phyloP scores from a whole-genome alignment of 768 basidiomycete species.

The Kondoa subrosea region DNA sequence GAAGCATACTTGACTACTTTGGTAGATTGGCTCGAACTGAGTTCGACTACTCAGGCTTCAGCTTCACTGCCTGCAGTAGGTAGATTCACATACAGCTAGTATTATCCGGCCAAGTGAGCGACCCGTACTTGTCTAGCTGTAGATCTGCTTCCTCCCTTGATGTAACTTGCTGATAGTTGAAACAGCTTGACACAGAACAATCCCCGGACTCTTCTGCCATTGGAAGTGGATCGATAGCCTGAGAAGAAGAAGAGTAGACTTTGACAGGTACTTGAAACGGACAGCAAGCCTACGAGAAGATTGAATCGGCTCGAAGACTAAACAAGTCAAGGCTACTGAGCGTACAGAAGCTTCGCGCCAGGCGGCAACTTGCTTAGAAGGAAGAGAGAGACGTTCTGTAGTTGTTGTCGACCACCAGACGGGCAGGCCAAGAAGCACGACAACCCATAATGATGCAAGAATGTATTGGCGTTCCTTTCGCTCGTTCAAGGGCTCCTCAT shows the following conservation, averaged over 20 bases:
- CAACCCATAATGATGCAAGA: conserved; percentile 57
- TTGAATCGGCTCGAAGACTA: neutral
- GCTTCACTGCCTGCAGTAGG: too few species aligned
- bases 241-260: conserved; percentile 6
- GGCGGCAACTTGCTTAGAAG: conserved; percentile 31
- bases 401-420: conserved; percentile 89
- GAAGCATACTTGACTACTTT: conserved; percentile 58
- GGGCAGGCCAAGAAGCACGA: conserved; percentile 62
- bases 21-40: conserved; percentile 36
- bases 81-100: too few species aligned
- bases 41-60: neutral
- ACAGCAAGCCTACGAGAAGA: neutral
- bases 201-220: neutral
- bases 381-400: conserved; percentile 63
- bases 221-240: neutral
- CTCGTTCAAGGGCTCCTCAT: neutral
- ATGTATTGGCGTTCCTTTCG: conserved; percentile 32
- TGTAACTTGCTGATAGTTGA: neutral
- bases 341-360: neutral
- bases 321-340: neutral
- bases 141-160: neutral
- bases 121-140: neutral
- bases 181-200: conserved; percentile 7
- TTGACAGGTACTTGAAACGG: neutral
- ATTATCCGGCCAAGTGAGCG: neutral